phyloP scores from a whole-genome alignment of 495 filamentous ascomycete species.

The Aspergillus indologenus region DNA sequence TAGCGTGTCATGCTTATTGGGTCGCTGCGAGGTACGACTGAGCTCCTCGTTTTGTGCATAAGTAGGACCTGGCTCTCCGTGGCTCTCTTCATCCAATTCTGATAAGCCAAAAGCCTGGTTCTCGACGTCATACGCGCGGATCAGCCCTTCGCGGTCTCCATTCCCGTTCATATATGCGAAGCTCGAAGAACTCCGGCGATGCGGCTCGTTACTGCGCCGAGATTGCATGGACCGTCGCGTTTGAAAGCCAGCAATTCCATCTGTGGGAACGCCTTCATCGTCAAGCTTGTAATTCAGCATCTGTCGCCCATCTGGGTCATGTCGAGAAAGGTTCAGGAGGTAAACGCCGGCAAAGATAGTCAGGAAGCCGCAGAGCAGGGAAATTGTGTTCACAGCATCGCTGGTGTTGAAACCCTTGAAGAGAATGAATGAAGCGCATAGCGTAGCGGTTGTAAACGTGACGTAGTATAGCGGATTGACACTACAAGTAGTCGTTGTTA shows the following conservation, averaged over 20 bases:
- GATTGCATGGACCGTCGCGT: constrained; percentile 92
- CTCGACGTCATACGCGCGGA: constrained; percentile 78
- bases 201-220: constrained; percentile 61
- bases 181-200: constrained; percentile 55
- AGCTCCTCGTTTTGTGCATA: constrained; percentile 30
- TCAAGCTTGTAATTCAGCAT: constrained; percentile 59
- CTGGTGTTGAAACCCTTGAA: constrained; percentile 97
- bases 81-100: constrained; percentile 69
- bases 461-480: constrained; percentile 99
- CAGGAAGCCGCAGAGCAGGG: constrained; percentile 88
- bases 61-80: constrained; percentile 50
- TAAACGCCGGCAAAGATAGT: constrained; percentile 97
- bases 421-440: constrained; percentile 94
- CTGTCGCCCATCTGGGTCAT: constrained; percentile 77
- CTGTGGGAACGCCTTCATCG: constrained; percentile 80
- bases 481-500: constrained; percentile 49
- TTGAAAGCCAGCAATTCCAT: constrained; percentile 81
- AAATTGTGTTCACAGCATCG: constrained; percentile 88
- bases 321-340: constrained; percentile 88
- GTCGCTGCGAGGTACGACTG: constrained; percentile 26
- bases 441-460: constrained; percentile 95
- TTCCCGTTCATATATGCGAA: constrained; percentile 49
- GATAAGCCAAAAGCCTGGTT: constrained; percentile 62
- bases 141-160: constrained; percentile 72
- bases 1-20: constrained; percentile 43